A percentile compares a stretch with the other conserved stretches of the same genome.
Evolutionary conservation across 2,329 filamentous ascomycete species (phyloP).

Genomic region (Aspergillus oerlinghausenensis): DNA sequence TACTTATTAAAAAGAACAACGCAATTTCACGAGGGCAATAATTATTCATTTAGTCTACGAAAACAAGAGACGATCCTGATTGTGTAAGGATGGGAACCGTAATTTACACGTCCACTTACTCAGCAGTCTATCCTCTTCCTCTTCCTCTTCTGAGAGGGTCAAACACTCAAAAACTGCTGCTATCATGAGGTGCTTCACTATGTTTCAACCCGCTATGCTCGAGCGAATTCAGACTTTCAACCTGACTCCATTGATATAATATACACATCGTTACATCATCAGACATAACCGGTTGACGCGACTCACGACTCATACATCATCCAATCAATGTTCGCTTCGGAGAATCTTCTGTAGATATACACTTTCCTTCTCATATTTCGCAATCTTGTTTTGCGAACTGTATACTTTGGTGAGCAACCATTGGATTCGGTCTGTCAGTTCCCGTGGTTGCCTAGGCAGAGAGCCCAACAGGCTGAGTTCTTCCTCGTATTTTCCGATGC

Average conservation of each 20-base stretch:
- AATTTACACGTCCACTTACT: background rate
- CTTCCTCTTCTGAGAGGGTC: background rate
- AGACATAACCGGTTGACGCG: background rate
- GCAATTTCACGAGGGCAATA: background rate
- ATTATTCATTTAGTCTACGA: background rate
- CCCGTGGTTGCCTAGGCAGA: slow-evolving; percentile 65
- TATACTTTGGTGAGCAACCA: slow-evolving; percentile 73
- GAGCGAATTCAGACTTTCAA: background rate
- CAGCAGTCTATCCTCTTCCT: background rate
- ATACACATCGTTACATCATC: background rate
- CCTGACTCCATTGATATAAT: background rate
- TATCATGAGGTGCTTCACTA: background rate
- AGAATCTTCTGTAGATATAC: slow-evolving; percentile 67
- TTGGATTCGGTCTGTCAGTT: slow-evolving; percentile 61
- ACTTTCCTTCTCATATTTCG: slow-evolving; percentile 69
- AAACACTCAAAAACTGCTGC: background rate
- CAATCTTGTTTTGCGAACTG: slow-evolving; percentile 69
- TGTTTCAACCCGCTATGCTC: background rate
- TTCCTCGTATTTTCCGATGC: slow-evolving; percentile 71
- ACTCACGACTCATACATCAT: background rate
- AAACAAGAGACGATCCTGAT: no score
- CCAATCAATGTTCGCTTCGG: slow-evolving; percentile 44
- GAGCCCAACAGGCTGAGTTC: slow-evolving; percentile 69
- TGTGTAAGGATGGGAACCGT: background rate
- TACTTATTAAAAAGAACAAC: background rate